phyloP scores from a whole-genome alignment of 352 stramenopile species.

The Phytophthora capsici region DNA sequence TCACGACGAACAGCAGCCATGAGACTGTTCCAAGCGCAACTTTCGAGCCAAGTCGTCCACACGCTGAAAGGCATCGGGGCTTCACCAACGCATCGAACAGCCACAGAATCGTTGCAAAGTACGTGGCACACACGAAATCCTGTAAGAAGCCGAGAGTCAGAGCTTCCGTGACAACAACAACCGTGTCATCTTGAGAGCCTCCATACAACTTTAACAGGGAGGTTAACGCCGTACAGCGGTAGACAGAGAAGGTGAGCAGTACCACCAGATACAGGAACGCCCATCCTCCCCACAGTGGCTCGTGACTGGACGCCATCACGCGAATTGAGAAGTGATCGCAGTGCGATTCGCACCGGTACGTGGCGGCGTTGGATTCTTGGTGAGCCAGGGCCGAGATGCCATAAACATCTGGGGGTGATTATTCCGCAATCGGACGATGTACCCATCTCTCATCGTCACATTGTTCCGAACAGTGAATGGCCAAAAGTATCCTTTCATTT shows the following conservation, averaged over 20 bases:
- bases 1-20: slow-evolving; percentile 14
- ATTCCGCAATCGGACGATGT: background rate
- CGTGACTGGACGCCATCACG: background rate
- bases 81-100: slow-evolving; percentile 1
- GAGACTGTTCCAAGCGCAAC: slow-evolving; percentile 1
- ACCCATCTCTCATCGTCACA: background rate
- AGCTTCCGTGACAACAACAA: slow-evolving; percentile 17
- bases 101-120: slow-evolving; percentile 4
- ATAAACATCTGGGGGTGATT: background rate
- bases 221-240: slow-evolving; percentile 2
- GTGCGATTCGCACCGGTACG: background rate
- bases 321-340: background rate
- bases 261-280: slow-evolving; percentile 27
- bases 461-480: background rate
- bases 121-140: slow-evolving; percentile 42
- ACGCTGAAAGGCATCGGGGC: background rate
- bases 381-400: background rate
- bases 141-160: slow-evolving; percentile 43
- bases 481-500: background rate
- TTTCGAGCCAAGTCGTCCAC: background rate
- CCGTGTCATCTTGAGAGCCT: background rate
- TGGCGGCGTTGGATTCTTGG: background rate
- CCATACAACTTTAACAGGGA: slow-evolving; percentile 37
- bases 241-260: slow-evolving; percentile 2
- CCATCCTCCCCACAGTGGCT: slow-evolving; percentile 40